phyloP scores from a whole-genome alignment of 352 stramenopile species.

The Phytophthora vignae region DNA sequence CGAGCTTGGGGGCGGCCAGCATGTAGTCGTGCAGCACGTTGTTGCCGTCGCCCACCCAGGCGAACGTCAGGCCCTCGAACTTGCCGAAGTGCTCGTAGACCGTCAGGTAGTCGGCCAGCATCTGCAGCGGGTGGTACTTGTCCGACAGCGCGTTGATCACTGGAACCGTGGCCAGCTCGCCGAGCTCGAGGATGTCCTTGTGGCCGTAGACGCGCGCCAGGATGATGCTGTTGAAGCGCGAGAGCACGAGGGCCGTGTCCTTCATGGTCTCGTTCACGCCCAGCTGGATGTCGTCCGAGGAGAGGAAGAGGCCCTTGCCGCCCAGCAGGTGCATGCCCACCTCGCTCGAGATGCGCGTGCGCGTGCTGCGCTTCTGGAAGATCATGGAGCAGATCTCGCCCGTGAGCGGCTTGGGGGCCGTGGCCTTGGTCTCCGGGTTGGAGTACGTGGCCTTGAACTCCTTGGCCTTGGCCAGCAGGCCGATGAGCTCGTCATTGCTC shows the following conservation, averaged over 20 bases:
- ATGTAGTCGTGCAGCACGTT: slow-evolving; percentile 99
- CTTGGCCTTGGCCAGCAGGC: slow-evolving; percentile 70
- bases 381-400: slow-evolving; percentile 93
- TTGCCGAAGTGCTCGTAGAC: slow-evolving; percentile 91
- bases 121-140: slow-evolving; percentile 98
- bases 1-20: slow-evolving; percentile 88
- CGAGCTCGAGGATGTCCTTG: slow-evolving; percentile 89
- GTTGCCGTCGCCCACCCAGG: slow-evolving; percentile 99
- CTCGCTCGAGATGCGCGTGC: slow-evolving; percentile 94
- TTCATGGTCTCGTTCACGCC: slow-evolving; percentile 98
- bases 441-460: slow-evolving; percentile 79
- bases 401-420: slow-evolving; percentile 66
- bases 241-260: slow-evolving; percentile 89
- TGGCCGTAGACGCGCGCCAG: slow-evolving; percentile 97
- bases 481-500: slow-evolving; percentile 54
- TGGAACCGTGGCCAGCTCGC: slow-evolving; percentile 91
- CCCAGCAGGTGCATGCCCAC: slow-evolving; percentile 97
- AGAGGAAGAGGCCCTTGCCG: slow-evolving; percentile 97
- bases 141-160: slow-evolving; percentile 99
- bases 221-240: slow-evolving; percentile 96
- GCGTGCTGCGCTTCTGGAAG: slow-evolving; percentile 95
- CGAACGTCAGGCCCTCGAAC: slow-evolving; percentile 92
- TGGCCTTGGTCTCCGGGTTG: slow-evolving; percentile 57
- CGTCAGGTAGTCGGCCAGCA: slow-evolving; percentile 98
- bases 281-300: slow-evolving; percentile 97